phyloP scores from a whole-genome alignment of 23 red algal genomes.

The Gracilaria domingensis region DNA sequence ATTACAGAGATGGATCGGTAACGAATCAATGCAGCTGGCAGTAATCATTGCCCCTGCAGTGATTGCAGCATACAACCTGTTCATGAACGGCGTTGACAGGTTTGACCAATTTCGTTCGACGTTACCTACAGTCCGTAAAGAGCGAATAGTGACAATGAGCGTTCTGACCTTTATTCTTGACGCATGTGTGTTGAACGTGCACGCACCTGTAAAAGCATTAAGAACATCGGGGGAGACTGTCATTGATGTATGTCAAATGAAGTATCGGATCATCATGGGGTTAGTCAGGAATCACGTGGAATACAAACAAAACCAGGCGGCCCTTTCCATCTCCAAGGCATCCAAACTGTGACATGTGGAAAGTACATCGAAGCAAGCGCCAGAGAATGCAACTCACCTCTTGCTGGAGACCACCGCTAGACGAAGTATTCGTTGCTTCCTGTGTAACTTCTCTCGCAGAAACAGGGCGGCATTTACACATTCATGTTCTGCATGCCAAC shows the following conservation, averaged over 20 bases:
- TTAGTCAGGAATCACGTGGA: not conserved
- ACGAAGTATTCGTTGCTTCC: not conserved
- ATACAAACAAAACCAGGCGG: not conserved
- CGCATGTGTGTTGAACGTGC: not conserved
- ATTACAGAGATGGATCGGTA: not conserved
- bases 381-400: not conserved
- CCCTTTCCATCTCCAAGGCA: not conserved
- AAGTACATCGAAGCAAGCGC: not conserved
- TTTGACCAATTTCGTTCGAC: constrained; percentile 25
- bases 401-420: not conserved
- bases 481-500: not conserved
- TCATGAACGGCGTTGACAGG: constrained; percentile 1
- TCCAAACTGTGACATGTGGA: too few relatives aligned
- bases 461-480: not conserved
- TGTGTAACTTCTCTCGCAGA: not conserved
- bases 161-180: constrained; percentile 13
- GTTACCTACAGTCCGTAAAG: not conserved
- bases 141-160: not conserved
- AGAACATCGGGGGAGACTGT: not conserved
- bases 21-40: not conserved
- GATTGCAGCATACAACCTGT: constrained; percentile 4
- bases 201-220: not conserved
- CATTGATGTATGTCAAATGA: not conserved
- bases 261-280: not conserved
- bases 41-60: not conserved